A percentile compares a stretch with the other conserved stretches of the same genome.
phyloP scores from a whole-genome alignment of 1,139 yeast genomes.

The Suhomyces anneliseae region DNA sequence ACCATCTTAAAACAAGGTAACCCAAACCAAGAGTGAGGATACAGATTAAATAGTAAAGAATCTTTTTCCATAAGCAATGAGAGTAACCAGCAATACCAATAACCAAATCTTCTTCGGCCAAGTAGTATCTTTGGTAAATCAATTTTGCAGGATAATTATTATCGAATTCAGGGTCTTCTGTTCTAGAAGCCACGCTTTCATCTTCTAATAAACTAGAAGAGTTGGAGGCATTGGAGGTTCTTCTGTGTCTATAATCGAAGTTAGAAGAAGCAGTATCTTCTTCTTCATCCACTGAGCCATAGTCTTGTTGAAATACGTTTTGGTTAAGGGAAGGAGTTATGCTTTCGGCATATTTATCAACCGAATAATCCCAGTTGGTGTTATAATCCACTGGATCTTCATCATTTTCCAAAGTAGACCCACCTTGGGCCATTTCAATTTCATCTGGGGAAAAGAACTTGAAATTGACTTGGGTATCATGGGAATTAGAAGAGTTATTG shows the following conservation, averaged over 20 bases:
- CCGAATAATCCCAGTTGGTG: conserved; percentile 64
- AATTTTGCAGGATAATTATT: conserved; percentile 44
- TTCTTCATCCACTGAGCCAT: conserved; percentile 33
- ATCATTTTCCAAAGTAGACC: conserved; percentile 70
- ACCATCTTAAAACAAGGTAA: conserved; percentile 77
- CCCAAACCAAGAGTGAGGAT: conserved; percentile 65
- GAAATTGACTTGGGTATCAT: conserved; percentile 50
- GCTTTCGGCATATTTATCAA: conserved; percentile 47
- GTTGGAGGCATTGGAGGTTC: conserved; percentile 22
- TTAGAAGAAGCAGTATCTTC: conserved; percentile 9
- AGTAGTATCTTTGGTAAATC: conserved; percentile 75
- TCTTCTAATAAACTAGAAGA: conserved; percentile 17
- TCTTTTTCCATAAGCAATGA: conserved; percentile 47
- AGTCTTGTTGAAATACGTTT: conserved; percentile 11
- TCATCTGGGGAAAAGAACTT: conserved; percentile 81
- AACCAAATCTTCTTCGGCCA: conserved; percentile 93
- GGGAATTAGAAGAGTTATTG: conserved; percentile 28
- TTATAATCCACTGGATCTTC: conserved; percentile 60
- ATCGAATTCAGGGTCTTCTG: conserved; percentile 41
- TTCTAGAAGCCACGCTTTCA: conserved; percentile 14
- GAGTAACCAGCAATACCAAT: conserved; percentile 90
- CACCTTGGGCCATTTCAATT: conserved; percentile 83
- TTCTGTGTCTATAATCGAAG: conserved; percentile 32
- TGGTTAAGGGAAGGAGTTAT: conserved; percentile 7
- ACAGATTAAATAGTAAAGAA: conserved; percentile 57